Evolutionary conservation across 2,329 filamentous ascomycete species (phyloP).

Genomic region (Capronia epimyces): DNA sequence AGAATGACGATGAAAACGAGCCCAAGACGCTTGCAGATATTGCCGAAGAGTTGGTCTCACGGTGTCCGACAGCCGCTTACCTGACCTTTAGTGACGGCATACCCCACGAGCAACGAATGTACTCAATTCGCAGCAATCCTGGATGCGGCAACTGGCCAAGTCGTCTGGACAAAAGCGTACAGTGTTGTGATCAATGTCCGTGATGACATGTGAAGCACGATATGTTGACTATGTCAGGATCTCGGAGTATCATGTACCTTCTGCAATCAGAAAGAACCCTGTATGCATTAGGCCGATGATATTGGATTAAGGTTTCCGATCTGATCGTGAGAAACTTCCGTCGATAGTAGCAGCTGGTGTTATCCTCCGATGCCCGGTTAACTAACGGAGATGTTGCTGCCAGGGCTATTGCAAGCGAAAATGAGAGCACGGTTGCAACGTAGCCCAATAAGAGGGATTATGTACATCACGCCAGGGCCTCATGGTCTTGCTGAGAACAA

Average conservation of each 20-base stretch:
- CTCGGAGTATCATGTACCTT: background rate
- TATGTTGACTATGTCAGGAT: too few relatives aligned
- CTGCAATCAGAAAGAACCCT: background rate
- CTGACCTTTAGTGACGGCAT: conserved; percentile 52
- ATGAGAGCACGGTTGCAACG: background rate
- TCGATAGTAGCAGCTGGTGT: background rate
- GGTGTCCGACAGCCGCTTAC: conserved; percentile 52
- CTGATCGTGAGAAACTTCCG: background rate
- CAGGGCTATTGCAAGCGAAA: background rate
- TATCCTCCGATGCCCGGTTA: background rate
- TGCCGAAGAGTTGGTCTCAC: conserved; percentile 30
- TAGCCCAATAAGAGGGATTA: background rate
- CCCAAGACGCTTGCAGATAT: conserved; percentile 22
- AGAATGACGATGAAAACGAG: conserved; percentile 7
- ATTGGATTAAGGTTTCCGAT: background rate
- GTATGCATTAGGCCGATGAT: background rate
- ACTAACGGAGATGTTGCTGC: too few relatives aligned
- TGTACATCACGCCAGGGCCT: background rate
- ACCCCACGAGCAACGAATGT: conserved; percentile 52
- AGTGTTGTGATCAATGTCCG: conserved; percentile 12
- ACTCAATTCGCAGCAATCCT: conserved; percentile 57
- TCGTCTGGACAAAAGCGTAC: conserved; percentile 44
- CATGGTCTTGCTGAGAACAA: background rate
- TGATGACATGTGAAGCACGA: background rate
- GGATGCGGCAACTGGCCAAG: conserved; percentile 47